These are phyloP conservation scores for Luvunga scandens DNA, from an alignment of 345 rosid genomes.

Conservation along the genomic window DNA sequence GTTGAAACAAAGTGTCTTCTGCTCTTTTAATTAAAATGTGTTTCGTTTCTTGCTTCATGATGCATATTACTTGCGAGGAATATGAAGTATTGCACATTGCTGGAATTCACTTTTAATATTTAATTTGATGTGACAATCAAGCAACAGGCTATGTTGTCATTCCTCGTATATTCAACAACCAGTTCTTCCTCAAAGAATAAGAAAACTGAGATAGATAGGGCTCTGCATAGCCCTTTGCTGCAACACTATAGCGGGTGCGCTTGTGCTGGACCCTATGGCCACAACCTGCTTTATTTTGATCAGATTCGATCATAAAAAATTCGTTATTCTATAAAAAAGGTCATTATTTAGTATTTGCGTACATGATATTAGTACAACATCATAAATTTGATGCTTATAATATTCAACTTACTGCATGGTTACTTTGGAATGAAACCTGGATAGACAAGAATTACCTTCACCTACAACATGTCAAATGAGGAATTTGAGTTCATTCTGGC, in stretches of 20 bases:
- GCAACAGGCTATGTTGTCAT: conserved; percentile 46
- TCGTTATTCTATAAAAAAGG: conserved; percentile 41
- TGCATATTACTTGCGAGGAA: too few species aligned
- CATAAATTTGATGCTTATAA: neutral
- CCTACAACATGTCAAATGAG: conserved; percentile 52
- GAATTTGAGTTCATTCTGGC: conserved; percentile 52
- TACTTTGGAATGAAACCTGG: conserved; percentile 14
- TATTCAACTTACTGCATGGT: conserved; percentile 32
- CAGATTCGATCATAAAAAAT: conserved; percentile 24
- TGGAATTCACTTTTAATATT: too few species aligned
- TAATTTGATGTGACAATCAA: too few species aligned
- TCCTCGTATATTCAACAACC: conserved; percentile 44
- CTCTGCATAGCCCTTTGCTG: conserved; percentile 46
- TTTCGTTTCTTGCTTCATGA: too few species aligned
- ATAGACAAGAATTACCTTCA: conserved; percentile 63
- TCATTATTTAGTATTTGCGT: neutral
- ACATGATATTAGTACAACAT: neutral
- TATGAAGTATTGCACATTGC: too few species aligned
- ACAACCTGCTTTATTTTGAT: conserved; percentile 34
- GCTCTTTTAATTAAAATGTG: too few species aligned
- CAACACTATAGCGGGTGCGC: conserved; percentile 20
- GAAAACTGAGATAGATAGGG: conserved; percentile 30
- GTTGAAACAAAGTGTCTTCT: too few species aligned
- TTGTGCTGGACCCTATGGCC: conserved; percentile 52
- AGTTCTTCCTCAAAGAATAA: neutral